These are phyloP conservation scores for Buxus sempervirens DNA, from an alignment of 164 flowering plant species.

Conservation along the genomic window DNA sequence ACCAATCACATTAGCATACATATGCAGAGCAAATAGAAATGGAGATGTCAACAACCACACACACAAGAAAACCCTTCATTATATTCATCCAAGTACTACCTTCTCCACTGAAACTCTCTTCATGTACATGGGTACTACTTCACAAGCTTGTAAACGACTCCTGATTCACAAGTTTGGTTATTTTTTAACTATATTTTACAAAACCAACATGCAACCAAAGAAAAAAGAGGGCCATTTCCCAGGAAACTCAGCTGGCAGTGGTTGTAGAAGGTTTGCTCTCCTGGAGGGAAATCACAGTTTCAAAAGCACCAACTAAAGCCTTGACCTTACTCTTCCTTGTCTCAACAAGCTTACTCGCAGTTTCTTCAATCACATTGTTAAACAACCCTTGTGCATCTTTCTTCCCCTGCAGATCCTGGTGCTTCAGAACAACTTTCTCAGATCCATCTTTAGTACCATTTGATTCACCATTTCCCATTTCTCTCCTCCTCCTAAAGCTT, in stretches of 20 bases:
- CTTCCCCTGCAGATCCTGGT: constrained; percentile 35
- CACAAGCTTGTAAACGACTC: neutral
- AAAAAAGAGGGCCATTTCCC: neutral
- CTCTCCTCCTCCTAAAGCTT: constrained; percentile 20
- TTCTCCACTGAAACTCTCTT: neutral
- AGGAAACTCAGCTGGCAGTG: neutral
- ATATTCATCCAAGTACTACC: neutral
- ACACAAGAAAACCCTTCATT: neutral
- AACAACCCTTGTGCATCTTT: constrained; percentile 32
- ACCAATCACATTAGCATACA: neutral
- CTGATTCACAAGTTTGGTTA: neutral
- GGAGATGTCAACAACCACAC: too few species aligned
- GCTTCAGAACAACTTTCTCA: constrained; percentile 39
- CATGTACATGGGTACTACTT: neutral
- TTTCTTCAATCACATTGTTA: constrained; percentile 62
- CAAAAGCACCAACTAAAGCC: constrained; percentile 76
- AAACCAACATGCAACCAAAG: neutral
- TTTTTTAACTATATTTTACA: neutral
- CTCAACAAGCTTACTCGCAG: constrained; percentile 54
- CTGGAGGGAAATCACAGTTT: constrained; percentile 59
- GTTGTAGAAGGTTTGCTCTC: constrained; percentile 26
- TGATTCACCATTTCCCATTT: constrained; percentile 10
- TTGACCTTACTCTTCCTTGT: constrained; percentile 60
- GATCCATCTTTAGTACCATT: constrained; percentile 12
- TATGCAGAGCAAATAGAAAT: neutral